Percentiles rank a stretch among this genome's conserved stretches.
These are phyloP conservation scores for Trichoderma erinaceum DNA, from an alignment of 495 filamentous ascomycete genomes.

Conservation along the genomic window DNA sequence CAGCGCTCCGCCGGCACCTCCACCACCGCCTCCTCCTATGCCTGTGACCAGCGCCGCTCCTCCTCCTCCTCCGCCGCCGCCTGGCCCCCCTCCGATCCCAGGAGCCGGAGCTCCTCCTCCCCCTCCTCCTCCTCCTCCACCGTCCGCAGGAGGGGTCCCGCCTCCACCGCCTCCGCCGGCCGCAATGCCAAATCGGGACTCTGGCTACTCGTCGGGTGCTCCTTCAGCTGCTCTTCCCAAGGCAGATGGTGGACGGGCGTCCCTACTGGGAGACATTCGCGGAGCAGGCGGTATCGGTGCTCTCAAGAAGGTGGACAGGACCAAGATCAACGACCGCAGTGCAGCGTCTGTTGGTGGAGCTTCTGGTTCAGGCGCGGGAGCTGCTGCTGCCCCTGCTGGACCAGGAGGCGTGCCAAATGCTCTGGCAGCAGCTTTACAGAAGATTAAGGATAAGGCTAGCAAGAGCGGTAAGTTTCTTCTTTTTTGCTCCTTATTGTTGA, in stretches of 20 bases:
- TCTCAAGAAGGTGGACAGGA: constrained; percentile 74
- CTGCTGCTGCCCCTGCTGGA: constrained; percentile 43
- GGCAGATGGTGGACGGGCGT: constrained; percentile 47
- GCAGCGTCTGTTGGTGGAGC: constrained; percentile 58
- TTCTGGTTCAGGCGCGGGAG: constrained; percentile 47
- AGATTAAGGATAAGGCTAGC: constrained; percentile 84
- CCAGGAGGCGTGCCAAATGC: constrained; percentile 68
- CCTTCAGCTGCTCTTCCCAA: constrained; percentile 50
- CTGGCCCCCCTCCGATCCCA: constrained; percentile 39
- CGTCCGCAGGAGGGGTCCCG: constrained; percentile 35
- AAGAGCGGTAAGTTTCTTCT: constrained; percentile 68
- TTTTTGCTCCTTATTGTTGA: not conserved
- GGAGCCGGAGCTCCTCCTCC: constrained; percentile 37
- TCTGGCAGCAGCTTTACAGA: constrained; percentile 65
- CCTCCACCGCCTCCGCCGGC: constrained; percentile 54
- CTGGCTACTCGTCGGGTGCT: constrained; percentile 53
- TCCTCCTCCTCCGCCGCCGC: constrained; percentile 52
- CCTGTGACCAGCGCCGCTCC: constrained; percentile 25
- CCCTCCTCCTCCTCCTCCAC: constrained; percentile 52
- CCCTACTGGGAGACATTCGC: constrained; percentile 77
- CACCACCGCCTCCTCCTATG: constrained; percentile 27
- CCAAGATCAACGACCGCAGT: constrained; percentile 75
- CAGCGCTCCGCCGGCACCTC: constrained; percentile 33
- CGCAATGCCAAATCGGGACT: constrained; percentile 57
- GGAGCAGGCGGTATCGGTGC: constrained; percentile 64